A percentile compares a stretch with the other conserved stretches of the same genome.
Conservation (phyloP, 2,329 filamentous ascomycete species). For the Grosmannia huntii region DNA sequence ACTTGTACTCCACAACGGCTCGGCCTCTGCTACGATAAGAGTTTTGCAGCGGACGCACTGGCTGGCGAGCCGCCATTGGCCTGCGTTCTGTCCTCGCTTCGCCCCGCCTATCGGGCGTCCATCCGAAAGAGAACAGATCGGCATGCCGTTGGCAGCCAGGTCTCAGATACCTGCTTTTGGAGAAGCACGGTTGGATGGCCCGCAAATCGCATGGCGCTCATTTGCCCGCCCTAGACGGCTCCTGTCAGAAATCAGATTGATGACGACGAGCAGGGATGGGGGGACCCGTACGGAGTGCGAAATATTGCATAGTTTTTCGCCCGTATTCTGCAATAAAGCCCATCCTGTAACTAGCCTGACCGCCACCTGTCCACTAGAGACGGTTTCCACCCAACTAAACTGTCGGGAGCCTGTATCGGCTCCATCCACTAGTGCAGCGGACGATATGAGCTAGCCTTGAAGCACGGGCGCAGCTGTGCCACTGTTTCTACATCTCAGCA, state of each 20-base stretch:
- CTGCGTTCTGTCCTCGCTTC: neutral
- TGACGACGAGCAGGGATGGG: neutral
- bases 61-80: no score
- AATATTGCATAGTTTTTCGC: neutral
- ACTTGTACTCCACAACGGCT: neutral
- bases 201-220: neutral
- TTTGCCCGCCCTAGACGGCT: neutral
- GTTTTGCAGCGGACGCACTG: no score
- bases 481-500: neutral
- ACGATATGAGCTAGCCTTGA: neutral
- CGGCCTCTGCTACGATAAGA: neutral
- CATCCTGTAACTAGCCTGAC: neutral
- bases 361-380: neutral
- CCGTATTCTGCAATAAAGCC: neutral
- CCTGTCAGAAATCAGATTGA: neutral
- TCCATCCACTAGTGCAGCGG: neutral
- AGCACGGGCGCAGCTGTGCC: neutral
- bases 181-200: neutral
- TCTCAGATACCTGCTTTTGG: neutral
- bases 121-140: neutral
- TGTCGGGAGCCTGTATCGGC: neutral
- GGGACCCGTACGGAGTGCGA: neutral
- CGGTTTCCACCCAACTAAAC: neutral
- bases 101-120: neutral
- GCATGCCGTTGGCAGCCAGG: neutral